Evolutionary conservation across 805 yeast species (phyloP).

Genomic region (Ogataea trehaloabstinens): DNA sequence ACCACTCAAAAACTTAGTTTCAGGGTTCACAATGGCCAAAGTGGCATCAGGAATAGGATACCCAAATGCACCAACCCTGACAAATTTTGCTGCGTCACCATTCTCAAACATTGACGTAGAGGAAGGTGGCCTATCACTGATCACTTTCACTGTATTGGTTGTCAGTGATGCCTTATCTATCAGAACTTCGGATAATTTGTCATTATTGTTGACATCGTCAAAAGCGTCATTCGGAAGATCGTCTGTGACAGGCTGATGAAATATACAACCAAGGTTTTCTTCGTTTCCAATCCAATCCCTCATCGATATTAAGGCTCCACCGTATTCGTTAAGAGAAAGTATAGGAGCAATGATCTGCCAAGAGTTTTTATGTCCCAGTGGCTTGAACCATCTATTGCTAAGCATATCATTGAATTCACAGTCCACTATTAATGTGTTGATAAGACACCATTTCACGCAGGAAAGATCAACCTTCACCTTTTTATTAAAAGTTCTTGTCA

Average conservation of each 20-base stretch:
- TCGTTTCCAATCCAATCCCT: constrained; percentile 85
- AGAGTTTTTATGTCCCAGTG: constrained; percentile 80
- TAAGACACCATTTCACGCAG: constrained; percentile 82
- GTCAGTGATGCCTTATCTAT: constrained; percentile 73
- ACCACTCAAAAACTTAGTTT: constrained; percentile 70
- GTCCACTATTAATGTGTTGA: constrained; percentile 85
- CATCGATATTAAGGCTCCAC: constrained; percentile 91
- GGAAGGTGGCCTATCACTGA: constrained; percentile 56
- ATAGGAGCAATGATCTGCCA: constrained; percentile 82
- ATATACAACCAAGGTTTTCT: constrained; percentile 55
- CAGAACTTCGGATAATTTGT: constrained; percentile 60
- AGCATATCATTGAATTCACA: constrained; percentile 89
- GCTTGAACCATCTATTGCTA: constrained; percentile 85
- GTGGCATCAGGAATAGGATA: constrained; percentile 94
- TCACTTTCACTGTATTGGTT: constrained; percentile 66
- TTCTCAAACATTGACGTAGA: constrained; percentile 42
- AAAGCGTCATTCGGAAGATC: constrained; percentile 35
- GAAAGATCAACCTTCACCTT: constrained; percentile 74
- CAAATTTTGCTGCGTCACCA: constrained; percentile 43
- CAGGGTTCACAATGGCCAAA: constrained; percentile 91
- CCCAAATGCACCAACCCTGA: constrained; percentile 89
- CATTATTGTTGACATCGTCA: constrained; percentile 23
- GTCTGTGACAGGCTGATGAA: constrained; percentile 36
- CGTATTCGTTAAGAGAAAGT: constrained; percentile 86
- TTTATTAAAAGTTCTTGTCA: constrained; percentile 76